Evolutionary conservation across 148 eudicot genomes (phyloP).

Genomic region (Persicaria tinctoria): DNA sequence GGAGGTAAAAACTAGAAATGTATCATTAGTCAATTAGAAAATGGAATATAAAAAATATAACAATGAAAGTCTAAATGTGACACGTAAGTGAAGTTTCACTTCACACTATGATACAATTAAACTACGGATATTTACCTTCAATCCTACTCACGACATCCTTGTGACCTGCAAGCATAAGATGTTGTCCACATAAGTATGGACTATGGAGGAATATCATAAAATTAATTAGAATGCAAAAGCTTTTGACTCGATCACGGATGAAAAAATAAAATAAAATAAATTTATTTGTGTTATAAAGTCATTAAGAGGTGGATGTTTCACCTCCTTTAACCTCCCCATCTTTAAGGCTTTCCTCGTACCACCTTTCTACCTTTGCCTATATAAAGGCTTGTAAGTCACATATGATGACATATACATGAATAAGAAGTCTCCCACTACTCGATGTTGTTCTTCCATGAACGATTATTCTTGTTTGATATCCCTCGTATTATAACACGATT

Average conservation of each 20-base stretch:
- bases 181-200: background rate
- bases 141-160: constrained; percentile 45
- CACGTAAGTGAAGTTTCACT: background rate
- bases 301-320: too few relatives aligned
- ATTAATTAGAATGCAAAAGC: background rate
- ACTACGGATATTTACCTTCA: constrained; percentile 50
- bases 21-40: background rate
- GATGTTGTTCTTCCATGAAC: too few relatives aligned
- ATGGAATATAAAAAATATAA: background rate
- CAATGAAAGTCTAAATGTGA: background rate
- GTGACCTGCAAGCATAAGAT: constrained; percentile 27
- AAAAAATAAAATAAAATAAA: background rate
- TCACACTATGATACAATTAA: background rate
- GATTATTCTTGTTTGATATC: too few relatives aligned
- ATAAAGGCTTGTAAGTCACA: background rate
- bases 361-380: background rate
- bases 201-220: background rate
- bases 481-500: too few relatives aligned
- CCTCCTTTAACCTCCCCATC: too few relatives aligned
- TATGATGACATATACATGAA: too few relatives aligned
- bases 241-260: background rate
- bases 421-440: too few relatives aligned
- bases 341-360: too few relatives aligned
- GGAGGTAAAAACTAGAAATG: background rate
- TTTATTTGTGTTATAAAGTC: too few relatives aligned